Conservation (phyloP, 2,329 filamentous ascomycete genomes). For the Aspergillus ibericus region DNA sequence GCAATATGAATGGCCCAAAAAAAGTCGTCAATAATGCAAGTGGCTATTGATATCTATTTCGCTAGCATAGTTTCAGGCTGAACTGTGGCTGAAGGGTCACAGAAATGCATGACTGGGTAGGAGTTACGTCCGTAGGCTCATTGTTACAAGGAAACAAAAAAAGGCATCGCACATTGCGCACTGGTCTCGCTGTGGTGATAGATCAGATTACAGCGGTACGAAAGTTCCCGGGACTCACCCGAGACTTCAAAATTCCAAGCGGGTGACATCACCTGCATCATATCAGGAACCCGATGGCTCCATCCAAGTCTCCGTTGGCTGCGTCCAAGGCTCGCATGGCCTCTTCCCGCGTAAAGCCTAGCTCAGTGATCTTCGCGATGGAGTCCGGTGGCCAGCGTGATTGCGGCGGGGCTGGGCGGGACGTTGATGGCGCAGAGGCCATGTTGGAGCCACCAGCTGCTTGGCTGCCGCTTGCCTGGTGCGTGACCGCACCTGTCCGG, state of each 20-base stretch:
- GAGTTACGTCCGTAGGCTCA: constrained; percentile 1
- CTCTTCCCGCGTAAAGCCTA: constrained; percentile 75
- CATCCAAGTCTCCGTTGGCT: constrained; percentile 81
- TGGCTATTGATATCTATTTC: constrained; percentile 3
- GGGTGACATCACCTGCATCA: constrained; percentile 21
- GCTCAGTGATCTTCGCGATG: constrained; percentile 71
- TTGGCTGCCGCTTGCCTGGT: constrained; percentile 30
- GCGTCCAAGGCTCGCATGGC: constrained; percentile 80
- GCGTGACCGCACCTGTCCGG: constrained; percentile 67
- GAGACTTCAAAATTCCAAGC: background rate
- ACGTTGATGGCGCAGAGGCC: constrained; percentile 19
- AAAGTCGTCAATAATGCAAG: background rate
- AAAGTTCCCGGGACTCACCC: constrained; percentile 6
- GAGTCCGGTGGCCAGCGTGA: constrained; percentile 58
- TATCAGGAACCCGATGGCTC: constrained; percentile 79
- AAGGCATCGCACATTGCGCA: constrained; percentile 4
- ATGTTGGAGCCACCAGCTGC: constrained; percentile 17
- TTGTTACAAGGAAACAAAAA: background rate
- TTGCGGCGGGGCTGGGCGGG: constrained; percentile 29
- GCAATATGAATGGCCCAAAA: background rate
- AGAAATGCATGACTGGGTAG: background rate
- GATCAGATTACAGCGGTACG: constrained; percentile 6
- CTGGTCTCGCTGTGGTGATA: background rate
- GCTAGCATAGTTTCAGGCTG: background rate
- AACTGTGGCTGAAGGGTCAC: background rate